These are phyloP conservation scores for Elaeis oleifera DNA, from an alignment of 202 grass and related monocot species.

Conservation along the genomic window DNA sequence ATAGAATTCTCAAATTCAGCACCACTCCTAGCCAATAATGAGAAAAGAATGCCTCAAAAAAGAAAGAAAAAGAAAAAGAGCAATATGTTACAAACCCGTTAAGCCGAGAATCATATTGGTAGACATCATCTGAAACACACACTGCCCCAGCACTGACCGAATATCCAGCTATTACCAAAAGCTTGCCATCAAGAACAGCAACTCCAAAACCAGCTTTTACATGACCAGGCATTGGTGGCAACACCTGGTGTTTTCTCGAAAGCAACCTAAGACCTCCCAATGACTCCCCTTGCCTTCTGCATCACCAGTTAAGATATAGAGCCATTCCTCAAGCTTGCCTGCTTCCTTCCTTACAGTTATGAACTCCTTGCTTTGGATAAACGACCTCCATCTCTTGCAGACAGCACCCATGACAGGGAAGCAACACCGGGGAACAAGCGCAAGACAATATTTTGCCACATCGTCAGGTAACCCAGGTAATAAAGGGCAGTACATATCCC, in stretches of 20 bases:
- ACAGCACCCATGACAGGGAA: slow-evolving; percentile 49
- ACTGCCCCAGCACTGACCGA: slow-evolving; percentile 29
- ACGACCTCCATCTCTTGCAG: slow-evolving; percentile 60
- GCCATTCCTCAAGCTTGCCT: slow-evolving; percentile 38
- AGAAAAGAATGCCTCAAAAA: no score
- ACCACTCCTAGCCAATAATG: no score
- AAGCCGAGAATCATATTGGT: slow-evolving; percentile 60
- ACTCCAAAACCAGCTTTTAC: slow-evolving; percentile 45
- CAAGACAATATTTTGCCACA: slow-evolving; percentile 48
- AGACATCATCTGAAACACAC: slow-evolving; percentile 52
- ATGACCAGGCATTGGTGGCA: slow-evolving; percentile 59
- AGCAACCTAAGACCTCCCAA: slow-evolving; percentile 45
- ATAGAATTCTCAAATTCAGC: no score
- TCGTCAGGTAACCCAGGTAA: slow-evolving; percentile 68
- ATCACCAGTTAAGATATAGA: slow-evolving; percentile 48
- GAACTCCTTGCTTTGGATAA: slow-evolving; percentile 53
- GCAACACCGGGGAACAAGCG: slow-evolving; percentile 36
- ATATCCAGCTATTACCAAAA: slow-evolving; percentile 61
- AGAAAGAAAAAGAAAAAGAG: neutral
- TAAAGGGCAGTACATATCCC: slow-evolving; percentile 16
- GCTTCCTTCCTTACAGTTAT: slow-evolving; percentile 41
- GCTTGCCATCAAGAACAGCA: slow-evolving; percentile 50
- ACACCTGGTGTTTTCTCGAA: slow-evolving; percentile 27
- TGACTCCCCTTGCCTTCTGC: slow-evolving; percentile 21
- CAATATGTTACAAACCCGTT: slow-evolving; percentile 37